Evolutionary conservation across 2,329 filamentous ascomycete genomes (phyloP).

Genomic region (Tolypocladium cylindrosporum): DNA sequence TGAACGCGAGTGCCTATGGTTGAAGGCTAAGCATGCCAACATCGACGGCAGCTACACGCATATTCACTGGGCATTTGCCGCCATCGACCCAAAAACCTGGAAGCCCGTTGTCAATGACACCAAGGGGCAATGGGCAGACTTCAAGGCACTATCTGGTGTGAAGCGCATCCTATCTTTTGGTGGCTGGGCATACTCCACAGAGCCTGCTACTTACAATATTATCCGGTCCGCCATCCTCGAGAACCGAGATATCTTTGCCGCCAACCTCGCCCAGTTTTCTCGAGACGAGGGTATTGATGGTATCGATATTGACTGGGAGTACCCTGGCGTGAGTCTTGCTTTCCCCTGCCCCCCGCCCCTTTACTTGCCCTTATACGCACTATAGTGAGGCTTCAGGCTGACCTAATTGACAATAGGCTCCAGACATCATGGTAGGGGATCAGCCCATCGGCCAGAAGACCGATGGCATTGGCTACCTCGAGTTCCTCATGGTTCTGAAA

Average conservation of each 20-base stretch:
- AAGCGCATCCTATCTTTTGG: constrained; percentile 19
- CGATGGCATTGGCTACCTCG: no score
- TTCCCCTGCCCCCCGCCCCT: no score
- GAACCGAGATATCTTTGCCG: constrained; percentile 23
- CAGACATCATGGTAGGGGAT: no score
- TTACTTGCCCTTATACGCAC: no score
- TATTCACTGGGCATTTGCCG: constrained; percentile 19
- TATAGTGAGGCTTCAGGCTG: no score
- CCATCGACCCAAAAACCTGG: constrained; percentile 11
- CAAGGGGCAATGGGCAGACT: constrained; percentile 12
- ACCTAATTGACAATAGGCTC: no score
- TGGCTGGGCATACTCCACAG: constrained; percentile 16
- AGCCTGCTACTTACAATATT: constrained; percentile 10
- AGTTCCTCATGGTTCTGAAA: no score
- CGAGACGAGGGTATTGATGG: constrained; percentile 24
- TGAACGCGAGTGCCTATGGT: constrained; percentile 4
- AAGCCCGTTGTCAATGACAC: constrained; percentile 8
- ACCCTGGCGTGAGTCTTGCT: constrained; percentile 13
- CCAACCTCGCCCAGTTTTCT: constrained; percentile 25
- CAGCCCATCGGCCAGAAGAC: no score
- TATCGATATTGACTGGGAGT: constrained; percentile 32
- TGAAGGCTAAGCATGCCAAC: constrained; percentile 8
- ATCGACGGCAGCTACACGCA: constrained; percentile 9
- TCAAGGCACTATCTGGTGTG: constrained; percentile 9
- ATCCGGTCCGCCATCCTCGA: constrained; percentile 11